Evolutionary conservation across 371 early-diverging fungal genomes (phyloP).

Genomic region (Syncephalastrum sp.): DNA sequence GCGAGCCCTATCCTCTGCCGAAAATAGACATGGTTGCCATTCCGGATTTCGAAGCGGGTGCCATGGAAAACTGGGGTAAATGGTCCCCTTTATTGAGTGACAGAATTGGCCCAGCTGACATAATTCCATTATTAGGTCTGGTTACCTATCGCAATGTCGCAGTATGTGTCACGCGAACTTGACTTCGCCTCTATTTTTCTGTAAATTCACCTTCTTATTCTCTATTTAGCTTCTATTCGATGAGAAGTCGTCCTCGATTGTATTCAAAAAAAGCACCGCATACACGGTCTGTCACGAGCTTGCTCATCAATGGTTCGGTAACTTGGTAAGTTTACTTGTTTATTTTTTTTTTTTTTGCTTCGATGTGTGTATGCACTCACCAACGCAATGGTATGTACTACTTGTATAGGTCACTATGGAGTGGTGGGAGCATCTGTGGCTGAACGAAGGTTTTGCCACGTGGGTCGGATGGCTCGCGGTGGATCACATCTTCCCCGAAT

Average conservation of each 20-base stretch:
- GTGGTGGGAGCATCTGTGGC: constrained; percentile 94
- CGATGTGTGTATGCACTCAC: background rate
- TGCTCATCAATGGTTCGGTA: constrained; percentile 96
- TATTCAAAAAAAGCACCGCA: constrained; percentile 75
- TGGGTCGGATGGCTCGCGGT: constrained; percentile 85
- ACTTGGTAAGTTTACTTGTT: constrained; percentile 48
- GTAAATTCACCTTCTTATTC: background rate
- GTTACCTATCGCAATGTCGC: constrained; percentile 84
- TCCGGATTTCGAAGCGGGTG: constrained; percentile 87
- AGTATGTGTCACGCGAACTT: constrained; percentile 10
- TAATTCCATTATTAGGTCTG: constrained; percentile 37
- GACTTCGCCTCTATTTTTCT: background rate
- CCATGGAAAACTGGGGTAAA: constrained; percentile 90
- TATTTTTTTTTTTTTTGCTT: background rate
- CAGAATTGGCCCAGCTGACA: too few species aligned
- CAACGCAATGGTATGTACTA: background rate
- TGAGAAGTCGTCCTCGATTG: constrained; percentile 66
- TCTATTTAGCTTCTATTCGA: constrained; percentile 61
- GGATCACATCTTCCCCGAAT: constrained; percentile 74
- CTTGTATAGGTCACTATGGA: constrained; percentile 51
- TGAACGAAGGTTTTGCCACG: constrained; percentile 97
- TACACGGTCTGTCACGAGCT: constrained; percentile 92
- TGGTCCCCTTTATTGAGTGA: too few species aligned
- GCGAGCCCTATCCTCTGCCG: constrained; percentile 82
- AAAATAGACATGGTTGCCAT: constrained; percentile 91